These are phyloP conservation scores for Penicillium crustosum DNA, from an alignment of 2,329 filamentous ascomycete species.

Conservation along the genomic window DNA sequence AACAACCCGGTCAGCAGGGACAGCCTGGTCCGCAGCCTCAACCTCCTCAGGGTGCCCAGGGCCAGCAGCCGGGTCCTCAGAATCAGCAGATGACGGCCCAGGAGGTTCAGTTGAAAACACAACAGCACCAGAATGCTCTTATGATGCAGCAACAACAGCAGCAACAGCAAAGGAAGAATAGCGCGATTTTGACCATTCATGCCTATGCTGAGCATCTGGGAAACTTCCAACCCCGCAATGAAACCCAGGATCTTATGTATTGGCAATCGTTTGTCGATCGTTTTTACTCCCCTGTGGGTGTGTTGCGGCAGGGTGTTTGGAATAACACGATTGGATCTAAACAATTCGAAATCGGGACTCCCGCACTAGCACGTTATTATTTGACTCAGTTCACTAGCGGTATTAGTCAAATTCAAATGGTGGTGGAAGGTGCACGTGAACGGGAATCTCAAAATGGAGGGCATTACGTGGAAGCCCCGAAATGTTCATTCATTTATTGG, in stretches of 20 bases:
- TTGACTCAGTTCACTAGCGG: constrained; percentile 85
- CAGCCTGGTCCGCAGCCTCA: constrained; percentile 37
- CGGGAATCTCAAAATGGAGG: constrained; percentile 60
- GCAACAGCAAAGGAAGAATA: constrained; percentile 35
- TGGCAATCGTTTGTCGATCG: constrained; percentile 78
- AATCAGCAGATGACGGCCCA: constrained; percentile 42
- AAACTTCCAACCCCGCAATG: constrained; percentile 57
- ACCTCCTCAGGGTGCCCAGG: constrained; percentile 29
- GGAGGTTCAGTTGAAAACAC: constrained; percentile 42
- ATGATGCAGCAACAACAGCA: constrained; percentile 42
- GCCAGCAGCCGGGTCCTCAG: constrained; percentile 36
- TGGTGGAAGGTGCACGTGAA: constrained; percentile 69
- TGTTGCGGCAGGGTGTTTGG: constrained; percentile 71
- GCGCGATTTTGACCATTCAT: constrained; percentile 54
- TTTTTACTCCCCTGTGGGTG: constrained; percentile 77
- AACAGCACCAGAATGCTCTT: constrained; percentile 41
- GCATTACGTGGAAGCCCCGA: constrained; percentile 72
- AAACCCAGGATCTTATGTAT: constrained; percentile 67
- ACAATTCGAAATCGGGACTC: constrained; percentile 80
- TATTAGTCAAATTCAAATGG: constrained; percentile 79
- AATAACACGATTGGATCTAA: constrained; percentile 62
- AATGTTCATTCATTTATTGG: constrained; percentile 83
- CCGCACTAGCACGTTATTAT: constrained; percentile 84
- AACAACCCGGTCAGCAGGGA: constrained; percentile 32
- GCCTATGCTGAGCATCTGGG: constrained; percentile 59